A percentile compares a stretch with the other conserved stretches of the same genome.
phyloP scores from a whole-genome alignment of 176 grass and related monocot genomes.

The Bonia amplexicaulis region DNA sequence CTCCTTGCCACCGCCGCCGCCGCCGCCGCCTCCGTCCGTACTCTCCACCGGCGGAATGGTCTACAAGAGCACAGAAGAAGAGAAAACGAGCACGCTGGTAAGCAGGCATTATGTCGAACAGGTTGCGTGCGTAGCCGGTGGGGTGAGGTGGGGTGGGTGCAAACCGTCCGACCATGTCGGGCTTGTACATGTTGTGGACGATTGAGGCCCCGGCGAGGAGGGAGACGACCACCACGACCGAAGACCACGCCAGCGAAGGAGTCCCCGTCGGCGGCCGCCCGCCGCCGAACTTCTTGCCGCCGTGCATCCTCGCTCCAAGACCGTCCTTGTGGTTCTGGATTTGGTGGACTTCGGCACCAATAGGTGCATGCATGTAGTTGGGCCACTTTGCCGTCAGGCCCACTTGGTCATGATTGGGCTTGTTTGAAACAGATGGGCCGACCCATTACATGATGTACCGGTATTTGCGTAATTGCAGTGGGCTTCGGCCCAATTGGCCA shows the following conservation, averaged over 20 bases:
- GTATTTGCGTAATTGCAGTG: too few species aligned
- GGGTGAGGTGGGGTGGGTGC: not conserved
- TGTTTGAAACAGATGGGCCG: too few species aligned
- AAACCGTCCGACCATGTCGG: not conserved
- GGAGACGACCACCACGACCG: conserved; percentile 46
- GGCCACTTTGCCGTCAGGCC: too few species aligned
- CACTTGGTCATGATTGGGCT: too few species aligned
- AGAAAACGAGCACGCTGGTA: not conserved
- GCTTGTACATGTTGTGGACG: not conserved
- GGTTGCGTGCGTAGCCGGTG: not conserved
- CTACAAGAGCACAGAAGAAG: not conserved
- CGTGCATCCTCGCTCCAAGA: not conserved
- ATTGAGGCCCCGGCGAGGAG: not conserved
- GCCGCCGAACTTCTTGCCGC: conserved; percentile 45
- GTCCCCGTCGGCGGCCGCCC: conserved; percentile 49
- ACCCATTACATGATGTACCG: too few species aligned
- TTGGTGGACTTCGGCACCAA: too few species aligned
- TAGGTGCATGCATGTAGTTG: too few species aligned
- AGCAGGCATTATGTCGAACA: not conserved
- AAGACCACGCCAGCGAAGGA: conserved; percentile 54
- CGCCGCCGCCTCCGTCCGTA: too few species aligned
- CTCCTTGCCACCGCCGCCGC: not conserved
- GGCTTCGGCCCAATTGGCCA: too few species aligned
- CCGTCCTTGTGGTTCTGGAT: too few species aligned
- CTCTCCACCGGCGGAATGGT: not conserved